Conservation (phyloP, 768 basidiomycete genomes). For the Roridomyces roridus region DNA sequence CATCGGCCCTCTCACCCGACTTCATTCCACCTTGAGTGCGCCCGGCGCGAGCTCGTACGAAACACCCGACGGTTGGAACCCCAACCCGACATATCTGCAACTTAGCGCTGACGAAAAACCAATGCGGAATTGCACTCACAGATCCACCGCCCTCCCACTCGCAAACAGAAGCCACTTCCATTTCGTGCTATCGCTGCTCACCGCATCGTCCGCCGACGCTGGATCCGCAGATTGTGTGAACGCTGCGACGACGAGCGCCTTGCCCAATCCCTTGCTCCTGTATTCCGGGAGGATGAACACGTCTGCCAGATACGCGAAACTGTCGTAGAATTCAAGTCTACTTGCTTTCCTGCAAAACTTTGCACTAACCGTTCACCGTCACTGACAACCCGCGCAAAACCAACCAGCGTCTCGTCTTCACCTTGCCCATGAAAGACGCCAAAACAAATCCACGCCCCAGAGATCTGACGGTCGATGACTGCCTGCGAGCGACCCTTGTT, state of each 20-base stretch:
- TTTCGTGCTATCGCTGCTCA: constrained; percentile 10
- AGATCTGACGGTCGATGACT: constrained; percentile 9
- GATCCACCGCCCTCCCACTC: background rate
- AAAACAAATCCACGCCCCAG: background rate
- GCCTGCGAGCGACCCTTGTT: constrained; percentile 8
- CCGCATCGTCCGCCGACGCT: background rate
- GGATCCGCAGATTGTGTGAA: background rate
- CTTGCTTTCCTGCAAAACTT: background rate
- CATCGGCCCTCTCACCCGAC: background rate
- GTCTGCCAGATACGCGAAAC: constrained; percentile 13
- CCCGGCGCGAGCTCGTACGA: constrained; percentile 7
- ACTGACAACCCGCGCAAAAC: constrained; percentile 6
- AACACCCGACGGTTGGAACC: background rate
- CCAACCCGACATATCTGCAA: background rate
- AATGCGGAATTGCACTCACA: background rate
- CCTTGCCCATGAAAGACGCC: too few relatives aligned
- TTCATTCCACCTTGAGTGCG: background rate
- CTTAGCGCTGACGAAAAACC: background rate
- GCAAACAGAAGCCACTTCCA: constrained; percentile 13
- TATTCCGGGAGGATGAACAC: constrained; percentile 5
- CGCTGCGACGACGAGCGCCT: background rate
- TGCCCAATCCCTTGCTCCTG: background rate
- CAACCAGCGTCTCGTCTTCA: constrained; percentile 2
- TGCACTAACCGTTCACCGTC: constrained; percentile 5
- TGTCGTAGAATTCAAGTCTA: background rate